Conservation (phyloP, 192 early-diverging fungal species). For the Diversispora epigaea region DNA sequence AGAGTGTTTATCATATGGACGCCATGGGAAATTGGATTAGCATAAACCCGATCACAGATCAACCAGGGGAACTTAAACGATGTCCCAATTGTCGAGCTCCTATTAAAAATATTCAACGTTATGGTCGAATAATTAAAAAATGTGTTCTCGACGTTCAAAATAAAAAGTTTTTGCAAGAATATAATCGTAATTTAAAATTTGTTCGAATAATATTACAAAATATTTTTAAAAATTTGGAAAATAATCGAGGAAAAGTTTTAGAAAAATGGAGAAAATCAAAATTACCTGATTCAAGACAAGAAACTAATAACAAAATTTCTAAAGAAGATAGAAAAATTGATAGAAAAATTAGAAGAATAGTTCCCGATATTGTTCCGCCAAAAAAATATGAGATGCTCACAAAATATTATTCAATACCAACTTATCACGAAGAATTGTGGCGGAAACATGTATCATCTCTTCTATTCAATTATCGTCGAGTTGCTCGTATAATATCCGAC, state of each 20-base stretch:
- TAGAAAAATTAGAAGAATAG: neutral
- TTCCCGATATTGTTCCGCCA: neutral
- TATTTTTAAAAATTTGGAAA: neutral
- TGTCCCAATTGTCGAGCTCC: too few species aligned
- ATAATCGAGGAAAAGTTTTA: constrained; percentile 9
- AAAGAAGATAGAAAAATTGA: neutral
- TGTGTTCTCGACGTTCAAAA: constrained; percentile 28
- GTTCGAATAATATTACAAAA: neutral
- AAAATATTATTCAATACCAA: constrained; percentile 15
- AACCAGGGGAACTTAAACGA: too few species aligned
- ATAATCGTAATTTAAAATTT: neutral
- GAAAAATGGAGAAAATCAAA: too few species aligned
- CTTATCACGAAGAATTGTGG: neutral
- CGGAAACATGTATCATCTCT: neutral
- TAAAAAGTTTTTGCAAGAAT: constrained; percentile 26
- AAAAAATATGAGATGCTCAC: neutral
- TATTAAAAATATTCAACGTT: too few species aligned
- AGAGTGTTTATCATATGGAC: neutral
- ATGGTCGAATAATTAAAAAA: too few species aligned
- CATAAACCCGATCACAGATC: neutral
- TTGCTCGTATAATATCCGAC: neutral
- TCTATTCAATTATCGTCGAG: neutral
- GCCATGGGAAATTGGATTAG: neutral
- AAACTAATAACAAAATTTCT: neutral
- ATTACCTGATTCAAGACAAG: too few species aligned